Evolutionary conservation across 2,329 filamentous ascomycete species (phyloP).

Genomic region (Monilinia polystroma): DNA sequence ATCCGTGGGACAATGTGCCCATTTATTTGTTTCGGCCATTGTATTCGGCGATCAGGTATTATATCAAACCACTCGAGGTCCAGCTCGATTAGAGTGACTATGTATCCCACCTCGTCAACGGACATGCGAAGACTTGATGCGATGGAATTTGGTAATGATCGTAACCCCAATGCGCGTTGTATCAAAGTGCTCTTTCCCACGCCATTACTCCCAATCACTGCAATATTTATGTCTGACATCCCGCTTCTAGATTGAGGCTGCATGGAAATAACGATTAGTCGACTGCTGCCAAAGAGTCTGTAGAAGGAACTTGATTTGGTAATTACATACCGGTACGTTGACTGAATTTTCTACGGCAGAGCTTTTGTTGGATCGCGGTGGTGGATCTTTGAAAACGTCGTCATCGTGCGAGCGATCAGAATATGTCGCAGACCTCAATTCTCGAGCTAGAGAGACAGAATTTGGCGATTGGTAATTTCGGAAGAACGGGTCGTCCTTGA

Average conservation of each 20-base stretch:
- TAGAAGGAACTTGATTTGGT: conserved; percentile 1
- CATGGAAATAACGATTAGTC: conserved; percentile 8
- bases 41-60: conserved; percentile 56
- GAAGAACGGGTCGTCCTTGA: conserved; percentile 57
- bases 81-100: conserved; percentile 63
- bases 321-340: conserved; percentile 34
- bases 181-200: conserved; percentile 70
- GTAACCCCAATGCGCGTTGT: conserved; percentile 59
- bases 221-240: conserved; percentile 59
- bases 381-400: conserved; percentile 24
- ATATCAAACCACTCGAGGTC: conserved; percentile 65
- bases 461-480: conserved; percentile 46
- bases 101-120: conserved; percentile 57
- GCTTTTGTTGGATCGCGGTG: conserved; percentile 26
- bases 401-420: conserved; percentile 28
- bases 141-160: conserved; percentile 53
- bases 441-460: conserved; percentile 39
- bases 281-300: not conserved
- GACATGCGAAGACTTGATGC: conserved; percentile 57
- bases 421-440: conserved; percentile 37
- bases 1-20: conserved; percentile 71
- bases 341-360: conserved; percentile 29
- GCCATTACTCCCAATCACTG: conserved; percentile 63
- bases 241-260: conserved; percentile 38
- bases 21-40: conserved; percentile 67